phyloP scores from a whole-genome alignment of 75 land plant genomes.

The Pinus taeda region DNA sequence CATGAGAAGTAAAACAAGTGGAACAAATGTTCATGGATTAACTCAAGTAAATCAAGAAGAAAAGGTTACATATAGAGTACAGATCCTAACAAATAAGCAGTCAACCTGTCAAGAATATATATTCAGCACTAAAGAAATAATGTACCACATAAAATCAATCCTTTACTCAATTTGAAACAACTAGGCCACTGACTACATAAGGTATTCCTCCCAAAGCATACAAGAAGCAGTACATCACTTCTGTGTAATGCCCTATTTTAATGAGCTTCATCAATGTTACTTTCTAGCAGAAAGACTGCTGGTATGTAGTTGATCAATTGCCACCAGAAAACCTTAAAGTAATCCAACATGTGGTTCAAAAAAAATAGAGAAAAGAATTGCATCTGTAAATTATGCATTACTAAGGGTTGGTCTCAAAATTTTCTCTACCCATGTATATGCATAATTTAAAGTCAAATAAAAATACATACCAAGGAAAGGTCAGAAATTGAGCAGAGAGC shows the following conservation, averaged over 20 bases:
- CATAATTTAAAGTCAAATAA: neutral
- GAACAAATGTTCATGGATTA: no score
- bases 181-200: neutral
- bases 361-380: neutral
- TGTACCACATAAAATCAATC: no score
- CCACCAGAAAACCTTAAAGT: neutral
- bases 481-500: slow-evolving; percentile 61
- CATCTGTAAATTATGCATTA: neutral
- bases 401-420: neutral
- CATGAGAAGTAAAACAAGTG: no score
- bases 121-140: neutral
- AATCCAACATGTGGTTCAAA: neutral
- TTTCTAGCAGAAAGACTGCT: neutral
- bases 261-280: neutral
- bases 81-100: neutral
- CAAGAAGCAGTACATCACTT: neutral
- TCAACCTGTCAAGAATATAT: neutral
- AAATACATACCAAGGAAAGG: slow-evolving; percentile 53
- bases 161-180: neutral
- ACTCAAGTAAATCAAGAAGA: no score
- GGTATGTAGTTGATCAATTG: neutral
- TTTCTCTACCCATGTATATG: neutral
- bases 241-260: neutral
- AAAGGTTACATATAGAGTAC: neutral
- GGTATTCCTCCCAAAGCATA: neutral